Evolutionary conservation across 2,329 filamentous ascomycete species (phyloP).

Genomic region (Aspergillus sp.): DNA sequence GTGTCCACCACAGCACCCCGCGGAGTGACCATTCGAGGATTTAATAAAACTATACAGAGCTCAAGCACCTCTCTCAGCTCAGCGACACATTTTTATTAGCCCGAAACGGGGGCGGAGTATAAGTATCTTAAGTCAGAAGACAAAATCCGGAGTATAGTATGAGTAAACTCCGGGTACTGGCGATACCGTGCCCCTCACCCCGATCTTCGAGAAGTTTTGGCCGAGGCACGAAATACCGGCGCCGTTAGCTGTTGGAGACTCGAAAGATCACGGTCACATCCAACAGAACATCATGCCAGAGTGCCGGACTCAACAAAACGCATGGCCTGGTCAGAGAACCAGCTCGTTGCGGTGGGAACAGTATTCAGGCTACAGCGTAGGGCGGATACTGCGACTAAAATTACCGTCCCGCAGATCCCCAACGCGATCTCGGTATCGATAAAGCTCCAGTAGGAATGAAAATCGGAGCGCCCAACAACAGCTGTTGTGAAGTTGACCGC

Average conservation of each 20-base stretch:
- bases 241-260: neutral
- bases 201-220: neutral
- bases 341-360: constrained; percentile 10
- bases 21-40: neutral
- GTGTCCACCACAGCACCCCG: neutral
- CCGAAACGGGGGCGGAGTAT: neutral
- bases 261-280: neutral
- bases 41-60: neutral
- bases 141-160: neutral
- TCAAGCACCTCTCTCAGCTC: neutral
- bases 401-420: constrained; percentile 20
- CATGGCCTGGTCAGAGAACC: neutral
- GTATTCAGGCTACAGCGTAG: constrained; percentile 29
- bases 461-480: constrained; percentile 11
- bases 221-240: neutral
- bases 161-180: neutral
- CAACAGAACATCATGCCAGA: constrained; percentile 6
- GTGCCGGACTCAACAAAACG: constrained; percentile 15
- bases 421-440: constrained; percentile 12
- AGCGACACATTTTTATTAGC: neutral
- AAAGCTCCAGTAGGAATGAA: constrained; percentile 16
- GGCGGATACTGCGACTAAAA: constrained; percentile 25
- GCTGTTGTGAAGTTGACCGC: constrained; percentile 1
- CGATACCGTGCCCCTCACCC: neutral
- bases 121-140: neutral